Base-by-base conservation (phyloP, 345 rosid genomes). In the Anacardium occidentale region DNA sequence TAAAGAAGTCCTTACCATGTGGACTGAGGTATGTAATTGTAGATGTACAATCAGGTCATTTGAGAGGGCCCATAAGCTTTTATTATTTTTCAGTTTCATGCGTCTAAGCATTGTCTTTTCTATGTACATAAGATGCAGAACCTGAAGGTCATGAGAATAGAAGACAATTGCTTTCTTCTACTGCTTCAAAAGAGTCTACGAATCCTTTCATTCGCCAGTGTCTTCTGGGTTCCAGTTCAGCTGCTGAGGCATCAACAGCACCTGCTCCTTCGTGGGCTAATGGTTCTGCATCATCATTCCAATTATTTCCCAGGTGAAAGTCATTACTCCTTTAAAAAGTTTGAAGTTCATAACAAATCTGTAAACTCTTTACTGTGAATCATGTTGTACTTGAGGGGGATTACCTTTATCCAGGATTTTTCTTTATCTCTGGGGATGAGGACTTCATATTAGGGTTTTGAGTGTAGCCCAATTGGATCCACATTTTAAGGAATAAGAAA, bases 171-270 rank as follows among this genome's bases (percentile, higher is more conserved):
- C 88, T 91, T 83, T 89, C 97, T 61, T 85, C 92, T 15, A 69
- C 75, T 75, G 75, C 94, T 66, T 83, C 91, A 25, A 91, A 91
- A 62, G 93, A 91, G 65, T 67, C 87, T 56, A 25, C 88, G 73
- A 91, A 91, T 80, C 95, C 95, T 45, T 91, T 89, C 42, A 83
- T 84, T 59, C 91, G 95, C 21, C 97, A 91, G 68, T 91, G 89
- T 14, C 95, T 91, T 69, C 84, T 91, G 64, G 89, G 93, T 70
- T 69, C 87, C 52, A 86, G 79, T 81, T 59, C 86, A 69, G 69
- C 81, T 63, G 75, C 81, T 64, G 3, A 42, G 29, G 84, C 83
- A 77, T 73, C 97, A 79, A 74, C 79, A 37, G 78, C 75, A 66
- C 82, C 87, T 76, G 84, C 83, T 76, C 84, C 82, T 79, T 95